Percentiles rank a stretch among this genome's conserved stretches.
phyloP scores from a whole-genome alignment of 73 alveolate genomes.

The Urostyla sp. region DNA sequence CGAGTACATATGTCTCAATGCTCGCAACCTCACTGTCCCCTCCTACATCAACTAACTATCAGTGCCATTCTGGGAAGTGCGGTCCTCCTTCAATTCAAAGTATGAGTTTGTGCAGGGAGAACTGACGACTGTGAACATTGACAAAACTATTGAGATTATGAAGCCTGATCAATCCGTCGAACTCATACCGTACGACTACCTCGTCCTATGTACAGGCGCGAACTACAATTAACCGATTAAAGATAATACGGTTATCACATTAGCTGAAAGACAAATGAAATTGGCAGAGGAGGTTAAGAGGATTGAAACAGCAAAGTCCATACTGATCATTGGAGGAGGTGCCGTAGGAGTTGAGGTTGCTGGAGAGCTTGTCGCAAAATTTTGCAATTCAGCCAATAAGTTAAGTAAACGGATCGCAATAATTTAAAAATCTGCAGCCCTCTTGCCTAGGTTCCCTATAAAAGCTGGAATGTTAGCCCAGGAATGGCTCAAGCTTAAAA shows the following conservation, averaged over 20 bases:
- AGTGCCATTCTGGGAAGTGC: too few species aligned
- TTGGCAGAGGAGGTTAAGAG: background rate
- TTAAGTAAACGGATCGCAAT: slow-evolving; percentile 23
- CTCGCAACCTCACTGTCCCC: too few species aligned
- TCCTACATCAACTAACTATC: too few species aligned
- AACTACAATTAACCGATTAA: slow-evolving; percentile 21
- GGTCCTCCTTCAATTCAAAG: too few species aligned
- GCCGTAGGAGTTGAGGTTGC: slow-evolving; percentile 52
- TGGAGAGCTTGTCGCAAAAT: slow-evolving; percentile 35
- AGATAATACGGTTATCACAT: slow-evolving; percentile 9
- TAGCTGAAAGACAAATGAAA: background rate
- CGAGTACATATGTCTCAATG: slow-evolving; percentile 43
- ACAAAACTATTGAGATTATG: slow-evolving; percentile 10
- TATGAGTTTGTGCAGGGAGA: too few species aligned
- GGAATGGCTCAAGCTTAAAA: background rate
- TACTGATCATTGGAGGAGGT: slow-evolving; percentile 64
- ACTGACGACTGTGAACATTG: too few species aligned
- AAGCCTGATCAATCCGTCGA: background rate
- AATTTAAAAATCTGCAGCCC: background rate
- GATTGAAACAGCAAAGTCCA: slow-evolving; percentile 31
- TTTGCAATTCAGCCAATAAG: background rate
- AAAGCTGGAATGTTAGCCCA: slow-evolving; percentile 14
- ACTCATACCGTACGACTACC: background rate
- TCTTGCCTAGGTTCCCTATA: slow-evolving; percentile 25
- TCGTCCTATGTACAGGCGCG: slow-evolving; percentile 31